A percentile compares a stretch with the other conserved stretches of the same genome.
Conservation (phyloP, 2,329 filamentous ascomycete genomes). For the Aspergillus vadensis region DNA sequence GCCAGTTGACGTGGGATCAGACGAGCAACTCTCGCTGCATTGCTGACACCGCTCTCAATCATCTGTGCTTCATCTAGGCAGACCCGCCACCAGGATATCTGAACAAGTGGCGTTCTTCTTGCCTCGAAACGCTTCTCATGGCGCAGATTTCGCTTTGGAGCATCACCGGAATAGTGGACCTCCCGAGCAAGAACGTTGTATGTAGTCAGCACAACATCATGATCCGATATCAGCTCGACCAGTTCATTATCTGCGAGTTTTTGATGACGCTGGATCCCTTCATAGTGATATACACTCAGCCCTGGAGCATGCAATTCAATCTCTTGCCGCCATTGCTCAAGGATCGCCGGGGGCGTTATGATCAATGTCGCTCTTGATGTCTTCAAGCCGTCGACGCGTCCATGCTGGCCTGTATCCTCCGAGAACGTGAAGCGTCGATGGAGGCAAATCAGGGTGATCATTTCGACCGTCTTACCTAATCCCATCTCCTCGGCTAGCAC, state of each 20-base stretch:
- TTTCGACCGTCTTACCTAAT: conserved; percentile 53
- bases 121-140: conserved; percentile 65
- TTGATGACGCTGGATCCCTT: conserved; percentile 51
- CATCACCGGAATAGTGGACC: conserved; percentile 71
- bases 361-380: conserved; percentile 61
- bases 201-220: conserved; percentile 63
- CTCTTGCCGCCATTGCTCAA: conserved; percentile 66
- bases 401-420: conserved; percentile 19
- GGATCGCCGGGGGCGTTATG: conserved; percentile 62
- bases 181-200: conserved; percentile 75
- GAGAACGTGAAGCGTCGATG: conserved; percentile 33
- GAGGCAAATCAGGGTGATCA: conserved; percentile 49
- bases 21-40: conserved; percentile 77
- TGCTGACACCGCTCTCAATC: conserved; percentile 84
- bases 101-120: conserved; percentile 72
- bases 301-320: conserved; percentile 59
- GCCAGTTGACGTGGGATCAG: conserved; percentile 80
- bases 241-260: conserved; percentile 43
- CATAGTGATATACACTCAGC: conserved; percentile 59
- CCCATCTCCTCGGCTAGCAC: conserved; percentile 56
- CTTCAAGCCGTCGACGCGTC: conserved; percentile 29
- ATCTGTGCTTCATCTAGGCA: conserved; percentile 75
- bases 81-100: conserved; percentile 85
- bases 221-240: conserved; percentile 49
- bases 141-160: conserved; percentile 71